Base-by-base conservation (phyloP, 768 basidiomycete genomes). In the Podaxis sp. region DNA sequence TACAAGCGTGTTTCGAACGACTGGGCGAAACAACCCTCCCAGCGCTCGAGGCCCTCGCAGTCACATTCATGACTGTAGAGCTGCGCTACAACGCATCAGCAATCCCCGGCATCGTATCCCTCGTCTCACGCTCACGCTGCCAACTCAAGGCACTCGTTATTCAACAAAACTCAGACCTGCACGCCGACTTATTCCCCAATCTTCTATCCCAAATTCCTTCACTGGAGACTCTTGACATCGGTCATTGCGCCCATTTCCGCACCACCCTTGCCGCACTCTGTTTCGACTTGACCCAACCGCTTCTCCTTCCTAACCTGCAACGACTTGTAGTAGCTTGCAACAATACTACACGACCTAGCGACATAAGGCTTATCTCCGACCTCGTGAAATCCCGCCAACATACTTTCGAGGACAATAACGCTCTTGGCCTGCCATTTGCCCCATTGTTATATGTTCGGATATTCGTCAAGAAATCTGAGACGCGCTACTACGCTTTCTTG, bases 131-230 rank as follows among this genome's bases (percentile, higher is more conserved):
- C 25, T 55, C 54, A 4, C n/a, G 27, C 11, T 55, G 54, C n/a
- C 36, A 28, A 38, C 54, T 55, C 40, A 55, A 55, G 40, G n/a
- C 38, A 25, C 54, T 55, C 21, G 54, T 42, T 21, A 55, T 55
- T 2, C 37, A 55, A 55, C 54, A 55, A 55, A 44, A 23, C 54
- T 55, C 32, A 10, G 25, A 18, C 25, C 38, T 55, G 6, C 6
- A 40, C 14, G 25, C 42, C n/a, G 40, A 44, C 14, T 18, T n/a
- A 44, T 25, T 55, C 23, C 54, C 54, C 3, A 5, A 10, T 27
- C 38, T 55, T 11, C 18, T 55, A 11, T 55, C 54, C 4, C 38
- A 40, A 27, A 40, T 42, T 3, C 54, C 54, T 11, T 40, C 25
- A 5, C 40, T 55, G 16, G 54, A 55, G 13, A 55, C 54, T 14